Conservation (phyloP, 2,329 filamentous ascomycete genomes). For the Metarhizium album region DNA sequence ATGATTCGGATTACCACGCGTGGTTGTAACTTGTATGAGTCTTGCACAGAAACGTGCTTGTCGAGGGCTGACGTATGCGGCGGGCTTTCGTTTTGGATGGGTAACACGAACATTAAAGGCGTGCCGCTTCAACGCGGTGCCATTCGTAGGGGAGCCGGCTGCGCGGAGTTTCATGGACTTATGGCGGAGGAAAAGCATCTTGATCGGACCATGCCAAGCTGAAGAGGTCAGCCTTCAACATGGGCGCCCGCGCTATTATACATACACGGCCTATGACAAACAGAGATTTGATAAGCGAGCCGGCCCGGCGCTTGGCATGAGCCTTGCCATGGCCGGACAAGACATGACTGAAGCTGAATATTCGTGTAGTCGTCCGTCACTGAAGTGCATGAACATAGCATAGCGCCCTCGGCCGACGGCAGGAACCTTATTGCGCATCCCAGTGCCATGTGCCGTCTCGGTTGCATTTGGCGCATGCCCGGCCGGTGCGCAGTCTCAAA, state of each 20-base stretch:
- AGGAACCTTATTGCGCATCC: background rate
- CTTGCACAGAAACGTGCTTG: background rate
- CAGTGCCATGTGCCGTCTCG: background rate
- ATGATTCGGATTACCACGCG: background rate
- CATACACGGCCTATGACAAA: background rate
- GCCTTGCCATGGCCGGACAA: no score
- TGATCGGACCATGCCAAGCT: background rate
- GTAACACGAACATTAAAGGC: background rate
- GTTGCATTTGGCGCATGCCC: background rate
- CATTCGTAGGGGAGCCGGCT: background rate
- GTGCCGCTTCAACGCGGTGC: background rate
- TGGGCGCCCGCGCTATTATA: background rate
- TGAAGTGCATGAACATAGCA: background rate
- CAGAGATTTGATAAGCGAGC: background rate
- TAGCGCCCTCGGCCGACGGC: background rate
- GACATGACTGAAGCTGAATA: no score
- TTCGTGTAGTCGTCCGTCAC: no score
- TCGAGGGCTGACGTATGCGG: background rate
- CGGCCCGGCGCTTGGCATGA: no score
- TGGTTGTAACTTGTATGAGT: background rate
- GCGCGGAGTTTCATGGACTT: background rate
- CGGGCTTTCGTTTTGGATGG: no score
- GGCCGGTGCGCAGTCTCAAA: background rate
- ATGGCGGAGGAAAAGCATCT: background rate
- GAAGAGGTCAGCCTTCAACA: background rate